These are phyloP conservation scores for Vickermania ingenoplastis DNA, from an alignment of 208 protist genomes.

Conservation along the genomic window DNA sequence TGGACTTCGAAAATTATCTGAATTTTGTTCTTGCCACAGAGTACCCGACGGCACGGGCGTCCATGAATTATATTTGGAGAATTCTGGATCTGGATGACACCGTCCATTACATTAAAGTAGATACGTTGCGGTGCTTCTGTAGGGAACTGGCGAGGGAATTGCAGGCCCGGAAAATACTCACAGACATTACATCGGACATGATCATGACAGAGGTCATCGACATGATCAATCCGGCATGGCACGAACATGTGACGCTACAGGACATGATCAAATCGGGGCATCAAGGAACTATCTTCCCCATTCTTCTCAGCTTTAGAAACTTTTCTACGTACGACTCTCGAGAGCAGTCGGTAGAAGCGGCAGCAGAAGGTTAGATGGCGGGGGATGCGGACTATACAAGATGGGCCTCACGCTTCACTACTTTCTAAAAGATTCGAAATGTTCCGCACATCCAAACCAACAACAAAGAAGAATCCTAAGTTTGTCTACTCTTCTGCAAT, in stretches of 20 bases:
- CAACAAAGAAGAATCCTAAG: background rate
- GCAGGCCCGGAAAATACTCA: slow-evolving; percentile 61
- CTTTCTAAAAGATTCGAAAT: too few species aligned
- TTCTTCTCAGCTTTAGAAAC: slow-evolving; percentile 76
- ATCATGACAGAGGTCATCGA: slow-evolving; percentile 84
- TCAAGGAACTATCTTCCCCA: slow-evolving; percentile 71
- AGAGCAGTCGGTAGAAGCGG: slow-evolving; percentile 71
- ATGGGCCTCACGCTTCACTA: background rate
- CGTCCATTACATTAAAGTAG: slow-evolving; percentile 42
- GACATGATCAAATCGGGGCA: slow-evolving; percentile 75
- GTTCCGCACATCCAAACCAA: background rate
- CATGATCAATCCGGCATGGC: slow-evolving; percentile 86
- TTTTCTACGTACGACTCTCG: slow-evolving; percentile 88
- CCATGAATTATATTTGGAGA: slow-evolving; percentile 82
- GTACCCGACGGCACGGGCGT: slow-evolving; percentile 64
- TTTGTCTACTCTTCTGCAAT: background rate
- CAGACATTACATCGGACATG: slow-evolving; percentile 65
- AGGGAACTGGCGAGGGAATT: slow-evolving; percentile 76
- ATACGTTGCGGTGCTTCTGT: slow-evolving; percentile 71
- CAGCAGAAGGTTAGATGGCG: slow-evolving; percentile 66
- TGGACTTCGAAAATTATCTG: slow-evolving; percentile 90
- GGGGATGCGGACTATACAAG: slow-evolving; percentile 1
- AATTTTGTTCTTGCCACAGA: slow-evolving; percentile 90
- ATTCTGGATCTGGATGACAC: slow-evolving; percentile 74
- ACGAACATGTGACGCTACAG: slow-evolving; percentile 70